Evolutionary conservation across 495 filamentous ascomycete genomes (phyloP).

Genomic region (Aspergillus incahuasiensis): DNA sequence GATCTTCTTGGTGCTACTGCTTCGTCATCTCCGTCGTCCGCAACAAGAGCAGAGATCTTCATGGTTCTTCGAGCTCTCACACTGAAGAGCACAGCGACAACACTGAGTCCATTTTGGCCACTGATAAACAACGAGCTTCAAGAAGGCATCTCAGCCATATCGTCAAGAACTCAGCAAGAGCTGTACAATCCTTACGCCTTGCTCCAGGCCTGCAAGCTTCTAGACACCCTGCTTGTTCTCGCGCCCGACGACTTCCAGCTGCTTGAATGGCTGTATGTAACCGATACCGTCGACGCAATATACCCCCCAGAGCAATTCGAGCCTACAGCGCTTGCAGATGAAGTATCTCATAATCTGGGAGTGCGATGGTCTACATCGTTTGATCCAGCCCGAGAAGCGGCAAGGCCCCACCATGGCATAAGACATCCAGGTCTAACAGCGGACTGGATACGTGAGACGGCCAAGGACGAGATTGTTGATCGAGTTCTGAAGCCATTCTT

Average conservation of each 20-base stretch:
- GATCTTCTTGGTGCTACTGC: constrained; percentile 83
- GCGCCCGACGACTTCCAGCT: constrained; percentile 94
- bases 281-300: constrained; percentile 94
- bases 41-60: constrained; percentile 81
- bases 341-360: constrained; percentile 75
- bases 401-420: constrained; percentile 27
- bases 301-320: constrained; percentile 72
- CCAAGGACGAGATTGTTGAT: constrained; percentile 67
- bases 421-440: constrained; percentile 42
- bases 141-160: constrained; percentile 71
- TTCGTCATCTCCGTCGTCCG: constrained; percentile 86
- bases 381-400: constrained; percentile 28
- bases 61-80: constrained; percentile 80
- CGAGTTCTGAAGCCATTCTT: constrained; percentile 85
- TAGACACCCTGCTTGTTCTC: constrained; percentile 78
- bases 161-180: constrained; percentile 65
- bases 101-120: constrained; percentile 84
- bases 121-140: constrained; percentile 83
- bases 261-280: constrained; percentile 93
- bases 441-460: constrained; percentile 40
- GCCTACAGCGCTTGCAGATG: constrained; percentile 76
- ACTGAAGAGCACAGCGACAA: constrained; percentile 68
- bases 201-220: constrained; percentile 86
- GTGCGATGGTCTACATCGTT: constrained; percentile 38
- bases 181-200: constrained; percentile 70